phyloP scores from a whole-genome alignment of 1,284 basidiomycete species.

The Naganishia cerealis region DNA sequence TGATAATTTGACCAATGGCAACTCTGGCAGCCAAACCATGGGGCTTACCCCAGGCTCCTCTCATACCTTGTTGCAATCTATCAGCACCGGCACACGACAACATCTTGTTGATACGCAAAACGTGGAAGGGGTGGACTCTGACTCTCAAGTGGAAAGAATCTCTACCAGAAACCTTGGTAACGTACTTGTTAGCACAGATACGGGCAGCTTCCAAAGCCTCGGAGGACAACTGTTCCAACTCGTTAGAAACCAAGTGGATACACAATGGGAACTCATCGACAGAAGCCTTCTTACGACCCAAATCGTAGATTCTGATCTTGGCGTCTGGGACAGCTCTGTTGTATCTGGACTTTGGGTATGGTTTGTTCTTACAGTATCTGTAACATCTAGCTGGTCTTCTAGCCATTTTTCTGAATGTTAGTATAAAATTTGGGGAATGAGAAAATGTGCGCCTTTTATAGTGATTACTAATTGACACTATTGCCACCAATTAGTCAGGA shows the following conservation, averaged over 20 bases:
- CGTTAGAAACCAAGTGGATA: slow-evolving; percentile 93
- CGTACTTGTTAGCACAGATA: slow-evolving; percentile 99
- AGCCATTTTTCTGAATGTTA: too few relatives aligned
- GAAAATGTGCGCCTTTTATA: too few relatives aligned
- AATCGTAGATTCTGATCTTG: slow-evolving; percentile 85
- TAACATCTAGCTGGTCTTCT: slow-evolving; percentile 94
- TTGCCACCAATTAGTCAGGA: too few relatives aligned
- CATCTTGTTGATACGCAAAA: slow-evolving; percentile 99
- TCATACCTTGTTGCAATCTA: slow-evolving; percentile 97
- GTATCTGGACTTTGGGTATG: slow-evolving; percentile 81
- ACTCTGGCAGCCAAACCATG: slow-evolving; percentile 60
- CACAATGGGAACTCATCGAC: slow-evolving; percentile 98
- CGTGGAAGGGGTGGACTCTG: slow-evolving; percentile 97
- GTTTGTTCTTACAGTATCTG: slow-evolving; percentile 99
- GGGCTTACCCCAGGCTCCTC: slow-evolving; percentile 99
- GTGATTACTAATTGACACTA: too few relatives aligned
- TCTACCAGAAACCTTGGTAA: slow-evolving; percentile 96
- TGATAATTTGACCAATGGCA: slow-evolving; percentile 78
- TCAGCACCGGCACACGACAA: slow-evolving; percentile 98
- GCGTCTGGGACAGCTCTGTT: slow-evolving; percentile 76
- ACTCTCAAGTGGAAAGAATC: slow-evolving; percentile 98
- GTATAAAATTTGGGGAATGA: too few relatives aligned
- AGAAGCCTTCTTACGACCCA: slow-evolving; percentile 89
- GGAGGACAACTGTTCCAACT: slow-evolving; percentile 94
- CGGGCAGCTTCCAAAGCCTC: slow-evolving; percentile 97